phyloP scores from a whole-genome alignment of 345 rosid genomes.

The Heritiera fomes region DNA sequence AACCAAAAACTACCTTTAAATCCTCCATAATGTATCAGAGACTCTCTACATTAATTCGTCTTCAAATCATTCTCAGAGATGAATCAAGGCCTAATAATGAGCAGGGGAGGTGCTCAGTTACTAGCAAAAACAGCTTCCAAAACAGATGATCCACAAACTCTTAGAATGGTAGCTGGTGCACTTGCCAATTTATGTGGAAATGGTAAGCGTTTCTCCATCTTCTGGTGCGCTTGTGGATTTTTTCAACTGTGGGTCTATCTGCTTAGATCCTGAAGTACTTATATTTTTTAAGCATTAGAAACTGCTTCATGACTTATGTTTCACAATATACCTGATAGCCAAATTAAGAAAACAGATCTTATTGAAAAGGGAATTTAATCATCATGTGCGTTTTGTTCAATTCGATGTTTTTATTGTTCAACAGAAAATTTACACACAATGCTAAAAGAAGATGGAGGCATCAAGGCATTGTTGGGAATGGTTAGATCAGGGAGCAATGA shows the following conservation, averaged over 20 bases:
- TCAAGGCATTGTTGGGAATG: constrained; percentile 76
- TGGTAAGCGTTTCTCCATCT: constrained; percentile 48
- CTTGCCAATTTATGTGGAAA: constrained; percentile 92
- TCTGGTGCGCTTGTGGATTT: background rate
- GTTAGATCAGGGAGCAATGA: constrained; percentile 58
- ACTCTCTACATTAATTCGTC: background rate
- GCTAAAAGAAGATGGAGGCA: constrained; percentile 81
- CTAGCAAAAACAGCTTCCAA: constrained; percentile 67
- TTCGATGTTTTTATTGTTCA: constrained; percentile 16
- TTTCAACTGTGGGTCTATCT: background rate
- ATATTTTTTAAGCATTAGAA: background rate
- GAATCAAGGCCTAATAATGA: constrained; percentile 84
- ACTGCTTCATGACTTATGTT: background rate
- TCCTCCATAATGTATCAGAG: background rate
- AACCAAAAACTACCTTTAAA: background rate
- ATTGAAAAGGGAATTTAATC: background rate
- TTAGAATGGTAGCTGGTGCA: constrained; percentile 96
- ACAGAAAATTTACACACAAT: constrained; percentile 71
- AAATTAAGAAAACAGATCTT: background rate
- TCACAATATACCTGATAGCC: background rate
- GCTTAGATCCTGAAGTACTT: background rate
- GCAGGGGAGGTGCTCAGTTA: constrained; percentile 81
- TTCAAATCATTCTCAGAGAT: constrained; percentile 44
- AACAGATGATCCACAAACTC: constrained; percentile 86
- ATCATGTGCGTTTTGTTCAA: background rate